A percentile compares a stretch with the other conserved stretches of the same genome.
phyloP scores from a whole-genome alignment of 768 basidiomycete genomes.

The Boletus pseudo-olivaceus region DNA sequence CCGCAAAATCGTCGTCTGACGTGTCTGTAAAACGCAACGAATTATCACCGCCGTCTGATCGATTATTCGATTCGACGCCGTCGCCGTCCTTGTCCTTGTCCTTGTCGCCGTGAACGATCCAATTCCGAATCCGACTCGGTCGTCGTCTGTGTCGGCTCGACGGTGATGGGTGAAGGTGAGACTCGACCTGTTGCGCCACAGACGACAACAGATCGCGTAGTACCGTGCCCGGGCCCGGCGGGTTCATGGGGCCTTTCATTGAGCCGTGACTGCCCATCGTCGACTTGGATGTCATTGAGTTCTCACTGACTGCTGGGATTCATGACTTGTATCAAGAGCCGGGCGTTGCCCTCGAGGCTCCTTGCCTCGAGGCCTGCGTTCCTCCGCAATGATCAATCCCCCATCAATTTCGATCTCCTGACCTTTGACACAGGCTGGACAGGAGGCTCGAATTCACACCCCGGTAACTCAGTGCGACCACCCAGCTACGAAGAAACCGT shows the following conservation, averaged over 20 bases:
- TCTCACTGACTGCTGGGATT: background rate
- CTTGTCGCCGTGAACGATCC: conserved; percentile 6
- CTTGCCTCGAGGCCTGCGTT: conserved; percentile 15
- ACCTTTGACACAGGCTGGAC: background rate
- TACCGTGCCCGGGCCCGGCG: background rate
- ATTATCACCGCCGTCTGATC: conserved; percentile 7
- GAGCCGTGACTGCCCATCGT: background rate
- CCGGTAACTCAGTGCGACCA: background rate
- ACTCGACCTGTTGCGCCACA: conserved; percentile 25
- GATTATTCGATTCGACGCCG: background rate
- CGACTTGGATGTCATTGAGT: background rate
- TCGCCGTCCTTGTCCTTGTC: background rate
- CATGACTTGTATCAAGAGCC: background rate
- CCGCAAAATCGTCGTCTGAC: conserved; percentile 11
- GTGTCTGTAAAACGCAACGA: conserved; percentile 15
- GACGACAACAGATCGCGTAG: conserved; percentile 22
- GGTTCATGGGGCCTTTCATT: background rate
- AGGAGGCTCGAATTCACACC: background rate
- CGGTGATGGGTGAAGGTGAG: conserved; percentile 12
- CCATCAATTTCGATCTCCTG: background rate
- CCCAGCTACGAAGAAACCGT: background rate
- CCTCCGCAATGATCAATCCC: background rate
- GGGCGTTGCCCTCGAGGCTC: background rate
- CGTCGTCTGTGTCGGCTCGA: conserved; percentile 6
- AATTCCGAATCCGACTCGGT: conserved; percentile 14